Evolutionary conservation across 129 eudicot genomes (phyloP), one percentile per base, ranked within the genome.

Genomic region (Dittrichia graveolens): DNA sequence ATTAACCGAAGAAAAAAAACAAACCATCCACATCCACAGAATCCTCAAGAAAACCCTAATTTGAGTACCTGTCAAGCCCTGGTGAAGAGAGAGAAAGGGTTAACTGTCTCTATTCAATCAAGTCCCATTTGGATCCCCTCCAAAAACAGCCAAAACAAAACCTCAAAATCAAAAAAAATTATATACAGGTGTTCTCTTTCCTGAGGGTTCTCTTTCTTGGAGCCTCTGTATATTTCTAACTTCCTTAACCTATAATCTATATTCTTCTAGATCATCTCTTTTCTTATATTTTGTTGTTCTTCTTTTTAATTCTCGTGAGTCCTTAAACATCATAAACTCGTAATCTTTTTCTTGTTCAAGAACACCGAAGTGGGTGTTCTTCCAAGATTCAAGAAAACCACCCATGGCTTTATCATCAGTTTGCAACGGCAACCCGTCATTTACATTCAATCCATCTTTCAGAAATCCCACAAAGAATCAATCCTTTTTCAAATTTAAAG

Each of bases 91-190:
- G 54, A 78, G 34, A 61, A 71, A n/a, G 37, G 11, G 45, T 13
- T 52, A 41, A 10, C 48, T 35, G 58, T 71, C 59, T 13, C 8
- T 42, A 11, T 16, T 24, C 40, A 9, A 49, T 69, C 8, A 35
- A 80, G 90, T 80, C 54, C 90, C 90, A 85, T 65, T 24, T 56
- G 56, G 80, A 82, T 85, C 83, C 76, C 75, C 83, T 15, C 55
- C 38, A 8, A 16, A 75, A 12, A 46, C 52, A 41, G 48, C 61
- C 77, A 54, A 69, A 69, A 40, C 58, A 11, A 39, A 60, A 16
- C 79, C 58, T 60, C 61, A 11, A 61, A 15, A 16, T 42, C 53
- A 49, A 38, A 73, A 59, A 40, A 15, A 61, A 61, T 10, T 14
- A 14, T 39, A 59, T 75, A 52, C 77, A 72, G 60, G 39, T 72